Evolutionary conservation across 768 basidiomycete genomes (phyloP).

Genomic region (Trametes sanguinea): DNA sequence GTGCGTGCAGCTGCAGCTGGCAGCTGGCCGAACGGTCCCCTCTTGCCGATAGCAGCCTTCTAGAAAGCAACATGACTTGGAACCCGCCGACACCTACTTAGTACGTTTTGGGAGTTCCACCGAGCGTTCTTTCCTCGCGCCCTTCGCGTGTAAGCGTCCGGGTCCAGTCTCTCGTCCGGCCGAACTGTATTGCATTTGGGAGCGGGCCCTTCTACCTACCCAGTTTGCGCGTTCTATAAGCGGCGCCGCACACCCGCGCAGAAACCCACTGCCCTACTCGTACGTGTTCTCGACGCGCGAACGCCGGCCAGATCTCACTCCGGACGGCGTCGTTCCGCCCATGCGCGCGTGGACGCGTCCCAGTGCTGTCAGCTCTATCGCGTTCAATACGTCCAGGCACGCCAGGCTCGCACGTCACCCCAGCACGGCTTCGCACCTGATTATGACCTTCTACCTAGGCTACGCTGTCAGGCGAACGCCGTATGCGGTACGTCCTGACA

Average conservation of each 20-base stretch:
- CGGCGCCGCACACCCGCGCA: conserved; percentile 2
- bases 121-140: conserved; percentile 16
- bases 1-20: neutral
- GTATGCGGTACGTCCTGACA: neutral
- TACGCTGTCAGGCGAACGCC: no score
- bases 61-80: conserved; percentile 13
- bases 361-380: conserved; percentile 1
- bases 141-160: conserved; percentile 14
- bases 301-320: conserved; percentile 17
- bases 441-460: neutral
- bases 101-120: conserved; percentile 10
- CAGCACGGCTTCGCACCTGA: conserved; percentile 7
- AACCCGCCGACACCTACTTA: conserved; percentile 12
- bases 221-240: neutral
- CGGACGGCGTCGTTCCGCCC: neutral
- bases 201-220: neutral
- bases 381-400: conserved; percentile 10
- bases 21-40: neutral
- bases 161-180: conserved; percentile 13
- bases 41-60: conserved; percentile 14
- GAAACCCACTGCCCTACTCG: conserved; percentile 1
- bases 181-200: conserved; percentile 12
- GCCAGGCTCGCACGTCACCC: conserved; percentile 3
- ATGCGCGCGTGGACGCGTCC: neutral
- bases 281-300: conserved; percentile 1